phyloP scores from a whole-genome alignment of 768 basidiomycete species.

The Lentinus tigrinus region DNA sequence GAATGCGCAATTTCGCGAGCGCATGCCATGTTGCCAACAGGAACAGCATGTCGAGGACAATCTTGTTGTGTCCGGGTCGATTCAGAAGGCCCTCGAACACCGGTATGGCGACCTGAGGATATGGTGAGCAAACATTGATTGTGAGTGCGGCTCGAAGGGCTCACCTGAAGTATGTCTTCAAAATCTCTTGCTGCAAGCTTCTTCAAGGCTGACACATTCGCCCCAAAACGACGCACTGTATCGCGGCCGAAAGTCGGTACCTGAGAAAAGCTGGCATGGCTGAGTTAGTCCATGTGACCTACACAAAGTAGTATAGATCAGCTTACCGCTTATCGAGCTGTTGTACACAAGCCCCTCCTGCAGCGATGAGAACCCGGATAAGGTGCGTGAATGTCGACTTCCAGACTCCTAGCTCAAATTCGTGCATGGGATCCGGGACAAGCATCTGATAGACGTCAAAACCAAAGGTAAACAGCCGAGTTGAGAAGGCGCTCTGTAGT shows the following conservation, averaged over 20 bases:
- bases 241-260: slow-evolving; percentile 22
- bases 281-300: background rate
- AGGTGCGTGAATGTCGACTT: slow-evolving; percentile 29
- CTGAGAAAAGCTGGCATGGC: slow-evolving; percentile 14
- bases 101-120: slow-evolving; percentile 3
- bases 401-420: slow-evolving; percentile 36
- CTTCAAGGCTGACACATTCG: slow-evolving; percentile 27
- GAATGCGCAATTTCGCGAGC: slow-evolving; percentile 39
- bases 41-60: slow-evolving; percentile 36
- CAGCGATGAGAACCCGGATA: slow-evolving; percentile 19
- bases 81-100: slow-evolving; percentile 32
- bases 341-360: background rate
- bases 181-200: slow-evolving; percentile 29
- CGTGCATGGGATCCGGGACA: slow-evolving; percentile 33
- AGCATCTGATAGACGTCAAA: slow-evolving; percentile 29
- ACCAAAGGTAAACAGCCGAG: slow-evolving; percentile 14
- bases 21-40: slow-evolving; percentile 35
- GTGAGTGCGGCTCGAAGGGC: background rate
- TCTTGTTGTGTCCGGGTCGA: slow-evolving; percentile 9
- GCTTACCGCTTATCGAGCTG: slow-evolving; percentile 11
- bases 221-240: slow-evolving; percentile 23
- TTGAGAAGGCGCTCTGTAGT: slow-evolving; percentile 36
- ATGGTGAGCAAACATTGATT: too few species aligned
- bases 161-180: slow-evolving; percentile 28
- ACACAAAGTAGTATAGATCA: background rate